phyloP scores from a whole-genome alignment of 2,329 filamentous ascomycete species.

The Xylariaceae sp. region DNA sequence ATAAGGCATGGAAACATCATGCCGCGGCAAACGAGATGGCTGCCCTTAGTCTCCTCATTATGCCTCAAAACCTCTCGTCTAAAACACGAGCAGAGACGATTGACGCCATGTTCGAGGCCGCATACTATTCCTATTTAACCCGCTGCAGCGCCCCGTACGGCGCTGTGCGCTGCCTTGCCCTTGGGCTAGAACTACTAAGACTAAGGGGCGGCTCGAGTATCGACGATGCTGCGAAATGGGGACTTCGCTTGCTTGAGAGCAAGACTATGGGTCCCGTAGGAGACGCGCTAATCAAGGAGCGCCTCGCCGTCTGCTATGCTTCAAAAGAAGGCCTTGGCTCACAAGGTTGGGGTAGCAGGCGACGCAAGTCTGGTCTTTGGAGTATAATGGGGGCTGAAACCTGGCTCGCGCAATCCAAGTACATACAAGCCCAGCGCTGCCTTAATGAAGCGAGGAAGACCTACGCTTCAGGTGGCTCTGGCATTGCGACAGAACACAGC shows the following conservation, averaged over 20 bases:
- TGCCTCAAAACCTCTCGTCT: constrained; percentile 65
- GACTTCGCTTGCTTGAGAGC: constrained; percentile 72
- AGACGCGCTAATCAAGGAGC: constrained; percentile 79
- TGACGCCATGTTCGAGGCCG: constrained; percentile 83
- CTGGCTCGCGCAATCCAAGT: constrained; percentile 76
- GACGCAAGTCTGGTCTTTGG: constrained; percentile 87
- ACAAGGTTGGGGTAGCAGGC: constrained; percentile 65
- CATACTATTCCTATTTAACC: constrained; percentile 88
- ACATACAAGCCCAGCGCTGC: constrained; percentile 72
- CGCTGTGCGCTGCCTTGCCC: constrained; percentile 69
- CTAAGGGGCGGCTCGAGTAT: constrained; percentile 74
- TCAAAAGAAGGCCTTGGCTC: constrained; percentile 65
- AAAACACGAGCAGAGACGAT: constrained; percentile 78
- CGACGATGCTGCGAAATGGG: constrained; percentile 87
- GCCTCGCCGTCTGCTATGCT: constrained; percentile 78
- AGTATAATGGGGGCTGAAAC: constrained; percentile 75
- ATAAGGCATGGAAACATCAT: constrained; percentile 96
- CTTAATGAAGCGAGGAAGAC: constrained; percentile 63
- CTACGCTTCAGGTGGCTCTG: no score
- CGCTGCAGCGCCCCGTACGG: constrained; percentile 77
- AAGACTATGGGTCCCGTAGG: constrained; percentile 71
- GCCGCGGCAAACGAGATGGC: constrained; percentile 95
- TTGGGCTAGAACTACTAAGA: constrained; percentile 78
- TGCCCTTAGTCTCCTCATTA: constrained; percentile 76
- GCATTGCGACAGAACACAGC: constrained; percentile 45